Evolutionary conservation across 768 basidiomycete species (phyloP).

Genomic region (Cystofilobasidium capitatum): DNA sequence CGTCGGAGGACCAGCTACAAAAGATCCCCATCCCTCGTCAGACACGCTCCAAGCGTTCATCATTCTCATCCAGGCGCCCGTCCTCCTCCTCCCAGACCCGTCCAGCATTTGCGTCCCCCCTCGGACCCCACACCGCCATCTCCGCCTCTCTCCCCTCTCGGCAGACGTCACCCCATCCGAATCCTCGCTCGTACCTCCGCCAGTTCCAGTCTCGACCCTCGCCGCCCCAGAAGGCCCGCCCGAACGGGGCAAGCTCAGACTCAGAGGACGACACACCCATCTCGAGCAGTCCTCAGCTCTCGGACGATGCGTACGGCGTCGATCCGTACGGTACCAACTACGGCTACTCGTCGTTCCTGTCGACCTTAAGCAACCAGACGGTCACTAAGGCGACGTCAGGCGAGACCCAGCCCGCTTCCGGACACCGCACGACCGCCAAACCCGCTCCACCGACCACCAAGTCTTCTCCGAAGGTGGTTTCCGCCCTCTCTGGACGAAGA

Average conservation of each 20-base stretch:
- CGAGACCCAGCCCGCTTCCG: not conserved
- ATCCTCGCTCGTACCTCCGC: not conserved
- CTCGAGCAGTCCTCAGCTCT: not conserved
- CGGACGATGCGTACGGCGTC: not conserved
- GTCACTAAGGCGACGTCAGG: not conserved
- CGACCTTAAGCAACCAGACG: not conserved
- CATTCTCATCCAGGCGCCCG: not conserved
- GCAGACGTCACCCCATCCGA: not conserved
- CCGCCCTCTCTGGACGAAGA: not conserved
- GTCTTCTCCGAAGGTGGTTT: not conserved
- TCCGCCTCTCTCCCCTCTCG: not conserved
- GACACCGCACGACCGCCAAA: not conserved
- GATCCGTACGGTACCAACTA: not conserved
- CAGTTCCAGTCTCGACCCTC: not conserved
- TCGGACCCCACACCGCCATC: not conserved
- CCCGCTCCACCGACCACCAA: not conserved
- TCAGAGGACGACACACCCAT: not conserved
- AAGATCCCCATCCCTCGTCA: constrained; percentile 1
- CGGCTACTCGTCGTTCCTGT: not conserved
- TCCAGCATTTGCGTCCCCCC: not conserved
- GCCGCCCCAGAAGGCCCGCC: not conserved
- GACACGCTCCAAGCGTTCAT: constrained; percentile 1
- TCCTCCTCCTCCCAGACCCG: constrained; percentile 6
- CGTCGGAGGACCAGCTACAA: constrained; percentile 12
- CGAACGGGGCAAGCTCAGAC: not conserved